phyloP scores from a whole-genome alignment of 116 monocot species.

The Phalaenopsis hybrid region DNA sequence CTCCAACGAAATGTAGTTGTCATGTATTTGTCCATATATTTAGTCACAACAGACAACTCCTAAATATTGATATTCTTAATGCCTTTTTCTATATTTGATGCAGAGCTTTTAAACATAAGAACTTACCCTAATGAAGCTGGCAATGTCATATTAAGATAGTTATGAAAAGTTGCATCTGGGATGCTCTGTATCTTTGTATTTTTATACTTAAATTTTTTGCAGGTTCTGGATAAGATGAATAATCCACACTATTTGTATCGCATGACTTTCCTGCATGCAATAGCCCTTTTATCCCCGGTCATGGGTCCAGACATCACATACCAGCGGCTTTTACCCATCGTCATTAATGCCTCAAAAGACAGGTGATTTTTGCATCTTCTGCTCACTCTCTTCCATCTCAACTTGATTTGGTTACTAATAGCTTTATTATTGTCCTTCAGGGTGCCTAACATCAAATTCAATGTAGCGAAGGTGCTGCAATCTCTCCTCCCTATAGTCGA shows the following conservation, averaged over 20 bases:
- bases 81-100: too few species aligned
- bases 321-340: constrained; percentile 38
- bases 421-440: constrained; percentile 19
- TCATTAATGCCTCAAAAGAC: constrained; percentile 42
- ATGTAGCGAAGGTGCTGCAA: constrained; percentile 77
- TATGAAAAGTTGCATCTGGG: too few species aligned
- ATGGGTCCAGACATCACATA: constrained; percentile 43
- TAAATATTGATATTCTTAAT: too few species aligned
- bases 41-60: too few species aligned
- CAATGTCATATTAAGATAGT: too few species aligned
- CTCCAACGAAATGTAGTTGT: too few species aligned
- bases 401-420: neutral
- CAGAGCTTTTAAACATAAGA: too few species aligned
- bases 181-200: too few species aligned
- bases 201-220: neutral
- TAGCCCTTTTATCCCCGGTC: constrained; percentile 47
- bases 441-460: constrained; percentile 90
- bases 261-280: constrained; percentile 47
- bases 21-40: too few species aligned
- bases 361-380: constrained; percentile 15
- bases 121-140: too few species aligned
- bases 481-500: constrained; percentile 56
- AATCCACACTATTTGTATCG: constrained; percentile 54
- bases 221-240: constrained; percentile 51
- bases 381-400: neutral